Conservation (phyloP, 345 rosid genomes). For the Hibiscus trionum region DNA sequence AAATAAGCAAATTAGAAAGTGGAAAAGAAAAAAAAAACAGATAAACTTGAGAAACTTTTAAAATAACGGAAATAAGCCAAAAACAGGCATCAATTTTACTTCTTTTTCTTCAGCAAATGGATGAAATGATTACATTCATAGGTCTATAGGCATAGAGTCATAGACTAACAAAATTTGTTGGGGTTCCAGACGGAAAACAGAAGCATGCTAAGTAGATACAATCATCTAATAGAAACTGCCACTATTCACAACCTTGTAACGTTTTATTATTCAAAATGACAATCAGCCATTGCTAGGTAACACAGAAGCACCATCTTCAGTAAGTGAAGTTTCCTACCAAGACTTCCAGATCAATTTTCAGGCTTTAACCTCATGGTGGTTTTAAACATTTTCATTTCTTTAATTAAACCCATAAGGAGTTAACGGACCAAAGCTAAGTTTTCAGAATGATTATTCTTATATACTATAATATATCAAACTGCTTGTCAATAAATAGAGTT, state of each 20-base stretch:
- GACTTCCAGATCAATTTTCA: background rate
- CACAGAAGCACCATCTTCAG: background rate
- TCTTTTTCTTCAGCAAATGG: background rate
- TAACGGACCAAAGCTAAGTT: background rate
- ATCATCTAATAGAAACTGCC: background rate
- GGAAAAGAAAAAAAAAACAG: background rate
- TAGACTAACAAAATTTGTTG: background rate
- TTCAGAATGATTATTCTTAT: background rate
- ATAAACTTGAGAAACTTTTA: background rate
- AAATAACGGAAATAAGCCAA: background rate
- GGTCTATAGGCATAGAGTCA: background rate
- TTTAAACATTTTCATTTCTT: background rate
- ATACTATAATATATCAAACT: background rate
- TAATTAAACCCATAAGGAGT: background rate
- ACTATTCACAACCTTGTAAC: background rate
- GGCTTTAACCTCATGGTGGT: background rate
- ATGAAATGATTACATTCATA: background rate
- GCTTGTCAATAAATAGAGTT: background rate
- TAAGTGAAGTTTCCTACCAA: background rate
- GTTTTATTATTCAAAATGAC: background rate
- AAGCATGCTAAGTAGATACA: background rate
- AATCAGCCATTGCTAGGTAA: background rate
- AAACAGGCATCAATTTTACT: background rate
- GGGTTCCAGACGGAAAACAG: background rate
- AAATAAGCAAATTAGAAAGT: slow-evolving; percentile 5